phyloP scores from a whole-genome alignment of 2,329 filamentous ascomycete species.

The Alternaria alternata region DNA sequence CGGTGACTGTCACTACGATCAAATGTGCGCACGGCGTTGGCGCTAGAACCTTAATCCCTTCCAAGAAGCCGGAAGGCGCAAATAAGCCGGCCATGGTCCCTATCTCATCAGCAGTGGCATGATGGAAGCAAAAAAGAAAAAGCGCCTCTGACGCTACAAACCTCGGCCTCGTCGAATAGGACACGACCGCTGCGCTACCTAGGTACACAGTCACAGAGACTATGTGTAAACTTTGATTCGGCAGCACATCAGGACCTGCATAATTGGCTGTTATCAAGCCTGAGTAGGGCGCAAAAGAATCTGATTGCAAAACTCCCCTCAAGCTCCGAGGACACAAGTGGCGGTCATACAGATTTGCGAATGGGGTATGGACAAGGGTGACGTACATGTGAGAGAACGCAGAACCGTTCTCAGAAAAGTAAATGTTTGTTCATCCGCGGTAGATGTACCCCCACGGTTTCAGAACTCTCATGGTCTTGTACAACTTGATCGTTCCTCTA shows the following conservation, averaged over 20 bases:
- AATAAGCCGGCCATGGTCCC: constrained; percentile 6
- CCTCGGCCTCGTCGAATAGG: constrained; percentile 27
- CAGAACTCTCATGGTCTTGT: background rate
- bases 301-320: constrained; percentile 8
- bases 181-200: constrained; percentile 22
- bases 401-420: constrained; percentile 15
- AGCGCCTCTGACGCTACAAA: constrained; percentile 25
- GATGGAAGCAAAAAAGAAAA: constrained; percentile 17
- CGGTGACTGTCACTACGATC: constrained; percentile 11
- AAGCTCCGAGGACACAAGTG: constrained; percentile 8
- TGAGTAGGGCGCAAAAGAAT: constrained; percentile 11
- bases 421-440: constrained; percentile 7
- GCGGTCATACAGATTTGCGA: constrained; percentile 10
- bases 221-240: constrained; percentile 20
- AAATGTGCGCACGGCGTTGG: constrained; percentile 24
- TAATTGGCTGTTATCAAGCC: constrained; percentile 7
- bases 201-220: constrained; percentile 16
- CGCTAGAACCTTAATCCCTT: constrained; percentile 26
- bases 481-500: background rate
- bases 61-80: constrained; percentile 15
- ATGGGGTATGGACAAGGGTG: constrained; percentile 7
- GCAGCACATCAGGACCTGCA: constrained; percentile 3
- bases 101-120: constrained; percentile 29
- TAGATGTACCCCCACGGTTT: constrained; percentile 6
- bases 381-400: constrained; percentile 9